Evolutionary conservation across 2,329 filamentous ascomycete genomes (phyloP).

Genomic region (Pyrenophora seminiperda): DNA sequence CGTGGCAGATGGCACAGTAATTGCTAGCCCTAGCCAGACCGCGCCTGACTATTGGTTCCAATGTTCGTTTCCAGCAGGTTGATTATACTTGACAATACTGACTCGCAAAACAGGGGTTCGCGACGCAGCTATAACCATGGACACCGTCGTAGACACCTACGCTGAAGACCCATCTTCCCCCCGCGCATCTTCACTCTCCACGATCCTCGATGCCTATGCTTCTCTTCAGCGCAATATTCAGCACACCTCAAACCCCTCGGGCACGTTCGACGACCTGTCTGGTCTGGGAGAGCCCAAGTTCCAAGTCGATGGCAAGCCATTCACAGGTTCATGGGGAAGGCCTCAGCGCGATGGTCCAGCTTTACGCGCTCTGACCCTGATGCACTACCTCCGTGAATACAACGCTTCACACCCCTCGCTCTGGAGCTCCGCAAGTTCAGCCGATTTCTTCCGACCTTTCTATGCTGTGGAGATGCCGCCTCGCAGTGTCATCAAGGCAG

Average conservation of each 20-base stretch:
- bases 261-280: slow-evolving; percentile 42
- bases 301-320: slow-evolving; percentile 46
- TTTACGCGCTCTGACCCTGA: slow-evolving; percentile 51
- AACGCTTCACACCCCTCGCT: slow-evolving; percentile 48
- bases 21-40: slow-evolving; percentile 51
- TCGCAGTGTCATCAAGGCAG: slow-evolving; percentile 51
- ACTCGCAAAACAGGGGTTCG: slow-evolving; percentile 42
- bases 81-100: neutral
- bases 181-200: slow-evolving; percentile 33
- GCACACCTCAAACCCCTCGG: slow-evolving; percentile 48
- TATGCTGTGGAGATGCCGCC: slow-evolving; percentile 47
- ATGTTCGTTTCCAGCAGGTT: slow-evolving; percentile 33
- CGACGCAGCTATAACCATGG: slow-evolving; percentile 52
- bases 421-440: slow-evolving; percentile 34
- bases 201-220: slow-evolving; percentile 42
- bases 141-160: slow-evolving; percentile 50
- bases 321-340: slow-evolving; percentile 49
- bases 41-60: slow-evolving; percentile 54
- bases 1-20: slow-evolving; percentile 48
- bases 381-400: slow-evolving; percentile 49
- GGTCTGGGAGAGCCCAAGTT: slow-evolving; percentile 54
- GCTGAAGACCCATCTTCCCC: slow-evolving; percentile 37
- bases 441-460: slow-evolving; percentile 42
- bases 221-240: slow-evolving; percentile 46
- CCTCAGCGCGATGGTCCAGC: slow-evolving; percentile 54